phyloP scores from a whole-genome alignment of 2,329 filamentous ascomycete genomes.

The Microdochium trichocladiopsis region DNA sequence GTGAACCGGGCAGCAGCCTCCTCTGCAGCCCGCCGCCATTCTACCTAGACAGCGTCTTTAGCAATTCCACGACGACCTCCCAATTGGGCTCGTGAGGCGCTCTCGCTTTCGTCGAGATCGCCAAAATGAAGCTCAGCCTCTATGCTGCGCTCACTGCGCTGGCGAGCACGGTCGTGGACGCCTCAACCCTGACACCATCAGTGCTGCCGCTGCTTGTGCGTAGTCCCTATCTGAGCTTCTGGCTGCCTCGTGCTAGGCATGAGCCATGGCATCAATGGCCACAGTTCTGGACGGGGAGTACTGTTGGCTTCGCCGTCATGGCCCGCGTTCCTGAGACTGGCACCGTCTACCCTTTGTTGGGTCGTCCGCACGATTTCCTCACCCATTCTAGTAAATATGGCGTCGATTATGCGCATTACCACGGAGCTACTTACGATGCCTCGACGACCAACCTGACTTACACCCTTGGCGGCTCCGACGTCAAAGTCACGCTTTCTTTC shows the following conservation, averaged over 20 bases:
- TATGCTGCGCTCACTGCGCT: conserved; percentile 19
- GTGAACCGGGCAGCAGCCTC: too few species aligned
- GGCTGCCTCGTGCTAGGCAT: conserved; percentile 60
- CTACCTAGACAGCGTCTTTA: too few species aligned
- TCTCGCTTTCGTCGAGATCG: not conserved
- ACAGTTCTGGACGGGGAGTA: conserved; percentile 68
- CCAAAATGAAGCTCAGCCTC: conserved; percentile 17
- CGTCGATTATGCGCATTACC: conserved; percentile 32
- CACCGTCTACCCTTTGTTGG: conserved; percentile 42
- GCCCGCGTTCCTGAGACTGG: conserved; percentile 32
- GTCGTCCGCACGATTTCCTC: conserved; percentile 42
- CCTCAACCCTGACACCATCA: conserved; percentile 47
- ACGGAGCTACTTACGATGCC: conserved; percentile 38
- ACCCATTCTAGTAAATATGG: conserved; percentile 23
- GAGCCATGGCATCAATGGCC: conserved; percentile 80
- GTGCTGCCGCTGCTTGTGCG: conserved; percentile 51
- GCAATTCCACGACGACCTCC: too few species aligned
- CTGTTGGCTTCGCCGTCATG: conserved; percentile 42
- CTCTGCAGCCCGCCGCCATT: too few species aligned
- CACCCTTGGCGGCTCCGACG: conserved; percentile 20
- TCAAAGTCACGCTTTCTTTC: conserved; percentile 42
- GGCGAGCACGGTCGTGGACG: conserved; percentile 28
- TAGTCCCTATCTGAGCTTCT: conserved; percentile 54
- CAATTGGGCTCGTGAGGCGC: too few species aligned
- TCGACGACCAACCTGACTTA: conserved; percentile 44